Evolutionary conservation across 345 rosid genomes (phyloP), one percentile per base, ranked within the genome.

Genomic region (Gossypium rotundifolium): DNA sequence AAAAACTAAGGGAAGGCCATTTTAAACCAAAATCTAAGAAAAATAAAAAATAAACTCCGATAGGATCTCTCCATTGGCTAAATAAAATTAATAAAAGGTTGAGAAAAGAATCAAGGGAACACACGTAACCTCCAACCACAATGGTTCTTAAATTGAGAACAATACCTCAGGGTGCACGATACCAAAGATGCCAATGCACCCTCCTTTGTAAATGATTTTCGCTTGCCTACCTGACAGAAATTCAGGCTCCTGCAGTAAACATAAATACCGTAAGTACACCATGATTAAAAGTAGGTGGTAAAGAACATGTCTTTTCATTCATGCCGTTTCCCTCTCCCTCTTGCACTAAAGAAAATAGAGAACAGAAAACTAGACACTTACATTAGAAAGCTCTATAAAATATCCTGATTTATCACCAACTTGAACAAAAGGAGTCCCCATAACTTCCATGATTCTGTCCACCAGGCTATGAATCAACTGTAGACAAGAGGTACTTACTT

Each of bases 381-480:
- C 99, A 70, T 89, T 81, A 63, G 94, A 91, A 59, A 29, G 63
- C 78, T 83, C 77, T 66, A 90, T 85, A 79, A 80, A 84, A 76
- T 95, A 95, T 42, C 96, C 99, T 0, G 84, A 68, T 46, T 74
- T 75, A 75, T 90, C 81, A 65, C 86, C 85, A 49, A 67, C 77
- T 29, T 86, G 82, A n/a, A 86, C 88, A 82, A 88, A 93, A 29
- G 92, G 86, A 62, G 85, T 76, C 22, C 84, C 96, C 84, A 90
- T 79, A 54, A 88, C 97, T 87, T 95, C 96, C 97, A 95, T 91
- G 40, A 95, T 77, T 83, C 96, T 88, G 81, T 93, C 98, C 13
- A 91, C 89, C 51, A 95, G 86, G 75, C 97, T 85, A 81, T 95
- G 99, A 72, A 95, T 90, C 77, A 87, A 78, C 99, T 95, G 90